Base-by-base conservation (phyloP, 1,284 basidiomycete genomes). In the Earliella scabrosa region DNA sequence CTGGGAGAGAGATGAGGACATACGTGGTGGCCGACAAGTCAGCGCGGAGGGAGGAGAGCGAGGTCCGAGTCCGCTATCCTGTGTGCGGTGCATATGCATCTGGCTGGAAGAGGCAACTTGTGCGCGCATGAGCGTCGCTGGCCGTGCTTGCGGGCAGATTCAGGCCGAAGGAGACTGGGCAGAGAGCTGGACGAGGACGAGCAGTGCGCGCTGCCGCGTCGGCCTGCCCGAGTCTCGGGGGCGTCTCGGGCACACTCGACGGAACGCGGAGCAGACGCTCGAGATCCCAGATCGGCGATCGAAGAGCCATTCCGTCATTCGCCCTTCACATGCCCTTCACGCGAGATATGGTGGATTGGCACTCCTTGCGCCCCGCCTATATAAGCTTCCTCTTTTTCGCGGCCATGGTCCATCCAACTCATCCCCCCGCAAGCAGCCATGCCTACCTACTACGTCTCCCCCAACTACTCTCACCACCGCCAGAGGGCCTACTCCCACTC, bases 391-490 rank as follows among this genome's bases (percentile, higher is more conserved):
- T 43, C 43, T 40, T 48, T 16, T 31, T 16, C n/a, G 31, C 26
- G 29, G 24, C 50, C 47, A 51, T 52, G 47, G 29, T n/a, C 40
- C 31, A 26, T 14, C 50, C 58, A 46, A 44, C 51, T 50, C 31
- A 21, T 16, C 20, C 40, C 45, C 53, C 50, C 36, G 18, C 23
- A 27, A 26, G 49, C 44, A 18, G 32, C 36, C 40, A 67, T 67
- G 65, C 58, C 65, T 34, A 54, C 68, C 16, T 68, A 65, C 65
- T 65, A 64, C 65, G 59, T 66, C 44, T 52, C 61, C 24, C 26
- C 50, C 49, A 57, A 59, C 13, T 29, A 61, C 48, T 50, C 63
- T 35, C 56, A 54, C 45, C 51, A 61, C 45, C 64, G 56, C 50
- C 43, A 54, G 34, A 54, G 66, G 46, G 54, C 63, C 8, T 58